Evolutionary conservation across 805 yeast genomes (phyloP), one percentile per base, ranked within the genome.

Genomic region (Ogataea paradorogensis): DNA sequence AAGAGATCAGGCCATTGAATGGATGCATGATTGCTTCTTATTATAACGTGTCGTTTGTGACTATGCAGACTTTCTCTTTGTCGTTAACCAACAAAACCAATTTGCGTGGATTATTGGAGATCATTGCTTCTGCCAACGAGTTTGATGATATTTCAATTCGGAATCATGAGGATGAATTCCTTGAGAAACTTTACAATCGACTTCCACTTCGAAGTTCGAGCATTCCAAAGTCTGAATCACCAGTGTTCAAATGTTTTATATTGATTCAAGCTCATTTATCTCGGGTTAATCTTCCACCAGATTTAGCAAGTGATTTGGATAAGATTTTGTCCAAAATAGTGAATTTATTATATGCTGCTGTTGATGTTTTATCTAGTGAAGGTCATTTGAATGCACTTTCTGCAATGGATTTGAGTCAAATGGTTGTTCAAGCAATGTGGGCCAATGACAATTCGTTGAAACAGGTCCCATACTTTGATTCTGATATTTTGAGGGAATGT

Each of bases 371-470:
- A 27, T 80, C 95, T 0, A 76, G 87, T 48, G 88, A 88, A 43
- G 96, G 97, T 0, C 69, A 74, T 48, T 63, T 90, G 53, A 84
- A 80, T 58, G 89, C 95, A 0, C 70, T 87, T 48, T 71, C 74
- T 31, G 91, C 87, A 0, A 85, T 93, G 85, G 97, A 93, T 56
- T 57, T 89, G 36, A 74, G 84, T 1, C 99, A 93, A 57, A 85
- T 88, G 95, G 63, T 87, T 6, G 77, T 83, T 1, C 98, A 91
- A 59, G 95, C 84, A 1, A 67, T 85, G 18, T 88, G 96, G 95
- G 85, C 79, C 48, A 69, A 78, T 7, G 95, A 85, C 40, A 76
- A 76, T 34, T 82, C 93, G 2, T 70, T 91, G 53, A 77, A 75
- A 51, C 99, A 91, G 61, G 69, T 91, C 25, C 99, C 99, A 2